Conservation (phyloP, 108 stramenopile species). For the Cyclotella baltica region DNA sequence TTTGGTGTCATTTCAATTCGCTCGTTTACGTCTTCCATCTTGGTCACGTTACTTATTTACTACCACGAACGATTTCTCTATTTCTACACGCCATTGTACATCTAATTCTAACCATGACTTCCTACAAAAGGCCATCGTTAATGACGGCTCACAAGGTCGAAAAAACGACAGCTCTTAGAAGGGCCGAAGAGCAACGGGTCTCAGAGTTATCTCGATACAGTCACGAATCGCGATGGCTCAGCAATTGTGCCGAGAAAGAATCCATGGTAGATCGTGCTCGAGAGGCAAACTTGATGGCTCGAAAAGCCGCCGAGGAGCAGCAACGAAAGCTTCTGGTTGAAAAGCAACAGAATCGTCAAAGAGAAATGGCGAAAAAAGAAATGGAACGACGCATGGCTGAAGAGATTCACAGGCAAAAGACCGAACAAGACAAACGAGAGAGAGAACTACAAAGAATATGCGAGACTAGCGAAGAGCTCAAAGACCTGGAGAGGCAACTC, state of each 20-base stretch:
- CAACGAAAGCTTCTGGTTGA: conserved; percentile 41
- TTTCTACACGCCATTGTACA: too few species aligned
- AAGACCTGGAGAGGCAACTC: conserved; percentile 66
- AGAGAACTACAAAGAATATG: conserved; percentile 75
- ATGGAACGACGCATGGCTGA: conserved; percentile 44
- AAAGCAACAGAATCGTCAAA: conserved; percentile 42
- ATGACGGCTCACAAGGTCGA: conserved; percentile 62
- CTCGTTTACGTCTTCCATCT: too few species aligned
- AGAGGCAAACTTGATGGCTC: conserved; percentile 50
- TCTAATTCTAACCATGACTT: conserved; percentile 10
- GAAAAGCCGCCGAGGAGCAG: conserved; percentile 54
- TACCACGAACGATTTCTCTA: too few species aligned
- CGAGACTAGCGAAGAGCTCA: conserved; percentile 69
- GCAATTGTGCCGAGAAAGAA: conserved; percentile 62
- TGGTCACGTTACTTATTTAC: too few species aligned
- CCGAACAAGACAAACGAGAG: conserved; percentile 58
- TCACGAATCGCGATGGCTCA: conserved; percentile 51
- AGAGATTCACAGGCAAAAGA: conserved; percentile 56
- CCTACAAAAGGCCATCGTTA: conserved; percentile 32
- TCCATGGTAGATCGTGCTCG: conserved; percentile 49
- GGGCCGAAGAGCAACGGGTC: conserved; percentile 50
- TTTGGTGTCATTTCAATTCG: too few species aligned
- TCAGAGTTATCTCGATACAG: conserved; percentile 55
- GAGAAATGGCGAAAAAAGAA: conserved; percentile 58
- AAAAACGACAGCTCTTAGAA: conserved; percentile 44